phyloP scores from a whole-genome alignment of 108 stramenopile genomes.

The Nannochloropsis gaditana region DNA sequence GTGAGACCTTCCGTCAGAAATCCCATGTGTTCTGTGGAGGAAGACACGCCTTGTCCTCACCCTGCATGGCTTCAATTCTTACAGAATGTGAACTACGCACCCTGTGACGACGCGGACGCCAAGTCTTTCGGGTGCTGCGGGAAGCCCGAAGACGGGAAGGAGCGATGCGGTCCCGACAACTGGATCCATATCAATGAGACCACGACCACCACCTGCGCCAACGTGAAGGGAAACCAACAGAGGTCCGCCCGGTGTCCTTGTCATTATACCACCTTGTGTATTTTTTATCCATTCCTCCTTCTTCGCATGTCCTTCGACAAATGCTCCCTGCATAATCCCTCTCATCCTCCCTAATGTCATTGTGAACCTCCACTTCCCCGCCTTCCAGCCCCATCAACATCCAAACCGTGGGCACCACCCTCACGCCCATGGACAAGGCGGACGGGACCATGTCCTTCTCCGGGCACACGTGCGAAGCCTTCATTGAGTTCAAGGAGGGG shows the following conservation, averaged over 20 bases:
- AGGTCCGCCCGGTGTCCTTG: background rate
- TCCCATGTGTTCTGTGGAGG: too few relatives aligned
- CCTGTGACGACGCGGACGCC: background rate
- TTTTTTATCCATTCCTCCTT: background rate
- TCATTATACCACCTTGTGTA: background rate
- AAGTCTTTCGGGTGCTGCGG: background rate
- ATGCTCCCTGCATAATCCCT: background rate
- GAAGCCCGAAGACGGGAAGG: background rate
- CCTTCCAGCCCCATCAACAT: background rate
- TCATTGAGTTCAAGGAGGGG: background rate
- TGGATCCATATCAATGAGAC: conserved; percentile 20
- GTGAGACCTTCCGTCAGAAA: too few relatives aligned
- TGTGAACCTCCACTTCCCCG: background rate
- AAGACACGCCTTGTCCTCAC: too few relatives aligned
- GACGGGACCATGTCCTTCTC: background rate
- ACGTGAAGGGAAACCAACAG: background rate
- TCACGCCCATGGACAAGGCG: background rate
- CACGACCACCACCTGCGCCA: background rate
- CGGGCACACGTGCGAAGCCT: background rate
- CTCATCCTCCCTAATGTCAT: background rate
- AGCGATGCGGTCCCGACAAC: conserved; percentile 11
- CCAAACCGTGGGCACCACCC: background rate
- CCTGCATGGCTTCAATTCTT: background rate
- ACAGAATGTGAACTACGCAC: background rate
- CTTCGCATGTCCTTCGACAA: background rate